Evolutionary conservation across 2,329 filamentous ascomycete species (phyloP), one percentile per base, ranked within the genome.

Genomic region (Teratosphaeria pseudoeucalypti): DNA sequence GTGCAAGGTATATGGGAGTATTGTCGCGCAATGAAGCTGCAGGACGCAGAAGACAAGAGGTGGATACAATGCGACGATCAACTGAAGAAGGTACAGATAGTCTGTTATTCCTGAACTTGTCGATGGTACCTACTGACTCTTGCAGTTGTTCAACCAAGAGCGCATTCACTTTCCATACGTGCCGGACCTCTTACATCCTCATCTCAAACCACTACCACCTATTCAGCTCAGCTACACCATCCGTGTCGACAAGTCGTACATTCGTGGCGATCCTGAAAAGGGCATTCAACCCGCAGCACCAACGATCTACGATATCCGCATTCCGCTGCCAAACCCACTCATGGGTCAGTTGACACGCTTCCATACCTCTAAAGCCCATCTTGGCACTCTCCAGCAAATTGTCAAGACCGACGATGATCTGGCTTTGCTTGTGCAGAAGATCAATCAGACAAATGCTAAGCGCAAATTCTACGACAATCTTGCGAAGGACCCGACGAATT

Each of bases 1-100:
- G 85, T 96, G 32, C 89, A 95, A 80, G 92, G 89, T 14, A 82
- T 99, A 34, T 99, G 92, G 90, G 92, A 96, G 71, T 99, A 99
- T 69, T 89, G 96, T 65, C 87, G 90, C 66, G 81, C 89, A 23
- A 88, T 89, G 79, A 86, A 87, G 19, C 78, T 99, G 54, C 90
- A 95, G 72, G 92, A 96, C 71, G 92, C 96, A 64, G 92, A 97
- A 61, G 94, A 99, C 72, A 94, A 94, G 78, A 84, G 94, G 62
- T 88, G 89, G 62, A 92, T 99, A 67, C 87, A 89, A 47, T 97
- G 94, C 70, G 92, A 99, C 70, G 87, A 92, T 52, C 81, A 86
- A 54, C 74, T 99, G 57, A 87, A 83, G 76, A 84, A 84, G 74
- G 90, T 95, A 76, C 70, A 12, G 12, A 83, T 54, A 61, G 54